Base-by-base conservation (phyloP, 208 protist genomes). In the Trypanosomatidae sp. region DNA sequence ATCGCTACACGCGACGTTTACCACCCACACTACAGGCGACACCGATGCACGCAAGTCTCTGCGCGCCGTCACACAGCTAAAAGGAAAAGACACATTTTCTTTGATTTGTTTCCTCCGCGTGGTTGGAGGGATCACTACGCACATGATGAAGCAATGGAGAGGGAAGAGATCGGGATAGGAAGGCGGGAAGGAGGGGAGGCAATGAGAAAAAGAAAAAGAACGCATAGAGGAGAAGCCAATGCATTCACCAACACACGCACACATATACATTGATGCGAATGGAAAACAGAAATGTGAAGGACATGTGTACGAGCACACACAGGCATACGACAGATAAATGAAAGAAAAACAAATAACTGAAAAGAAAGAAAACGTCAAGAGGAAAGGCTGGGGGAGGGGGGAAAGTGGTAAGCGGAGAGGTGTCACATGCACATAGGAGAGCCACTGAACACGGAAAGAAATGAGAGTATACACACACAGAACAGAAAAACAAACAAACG, bases 41-140 rank as follows among this genome's bases (percentile, higher is more conserved):
- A 19, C 47, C 17, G 47, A 19, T 1, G 50, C 22, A 55, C 22
- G 50, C 50, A 25, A 28, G 22, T 55, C 22, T 55, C 22, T 25
- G 7, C 17, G 10, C 50, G 22, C 50, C 7, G 22, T 9, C 50
- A 28, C 17, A 25, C 7, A 9, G 7, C 22, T 28, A 56, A 73
- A 73, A 73, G 52, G 12, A 58, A 64, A 62, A 64, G 33, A 30
- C 19, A 46, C 19, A 55, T 25, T 25, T n/a, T 55, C 19, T 55
- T n/a, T 55, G 50, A 55, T n/a, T 22, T 55, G 13, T 55, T 55
- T n/a, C 3, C 22, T 55, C 22, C 22, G 50, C 22, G 50, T 25
- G 19, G 13, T 15, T n/a, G 43, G n/a, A 69, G 43, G 8, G 19
- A 71, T 28, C 30, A 33, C 25, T 41, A 41, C 4, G 41, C 7